phyloP scores from a whole-genome alignment of 805 yeast species.

The Phaffomyces thermotolerans region DNA sequence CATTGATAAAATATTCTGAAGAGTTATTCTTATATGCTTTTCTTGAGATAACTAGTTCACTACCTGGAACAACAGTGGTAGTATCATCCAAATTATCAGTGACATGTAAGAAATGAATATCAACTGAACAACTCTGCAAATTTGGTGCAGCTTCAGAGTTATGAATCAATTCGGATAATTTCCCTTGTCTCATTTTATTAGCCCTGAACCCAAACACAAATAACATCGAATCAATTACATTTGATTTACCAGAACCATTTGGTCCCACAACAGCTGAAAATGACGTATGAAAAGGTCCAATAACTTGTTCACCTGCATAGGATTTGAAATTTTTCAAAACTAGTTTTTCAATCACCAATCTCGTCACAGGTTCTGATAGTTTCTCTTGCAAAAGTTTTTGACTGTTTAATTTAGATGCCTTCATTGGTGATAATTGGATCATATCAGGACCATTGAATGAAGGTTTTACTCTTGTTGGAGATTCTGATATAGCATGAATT shows the following conservation, averaged over 20 bases:
- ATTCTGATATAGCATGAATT: conserved; percentile 10
- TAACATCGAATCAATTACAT: conserved; percentile 91
- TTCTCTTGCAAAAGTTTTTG: conserved; percentile 19
- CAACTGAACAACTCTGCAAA: conserved; percentile 77
- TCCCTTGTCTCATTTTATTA: conserved; percentile 92
- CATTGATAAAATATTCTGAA: conserved; percentile 74
- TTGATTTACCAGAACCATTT: conserved; percentile 96
- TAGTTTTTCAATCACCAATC: conserved; percentile 70
- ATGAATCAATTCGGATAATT: conserved; percentile 87
- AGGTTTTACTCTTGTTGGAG: conserved; percentile 29
- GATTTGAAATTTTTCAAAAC: conserved; percentile 86
- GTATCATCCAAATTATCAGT: conserved; percentile 47
- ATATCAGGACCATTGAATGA: conserved; percentile 31
- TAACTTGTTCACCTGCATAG: conserved; percentile 85
- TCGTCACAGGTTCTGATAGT: conserved; percentile 30
- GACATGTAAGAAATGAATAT: conserved; percentile 78
- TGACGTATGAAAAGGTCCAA: conserved; percentile 91
- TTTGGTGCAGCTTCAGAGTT: conserved; percentile 69
- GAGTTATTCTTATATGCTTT: conserved; percentile 70
- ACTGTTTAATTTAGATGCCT: conserved; percentile 27
- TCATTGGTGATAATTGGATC: conserved; percentile 34
- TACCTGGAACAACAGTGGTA: conserved; percentile 41
- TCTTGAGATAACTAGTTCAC: conserved; percentile 62
- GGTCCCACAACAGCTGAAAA: conserved; percentile 98
- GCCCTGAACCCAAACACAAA: conserved; percentile 98